phyloP scores from a whole-genome alignment of 1,284 basidiomycete genomes.

The Puccinia hordei region DNA sequence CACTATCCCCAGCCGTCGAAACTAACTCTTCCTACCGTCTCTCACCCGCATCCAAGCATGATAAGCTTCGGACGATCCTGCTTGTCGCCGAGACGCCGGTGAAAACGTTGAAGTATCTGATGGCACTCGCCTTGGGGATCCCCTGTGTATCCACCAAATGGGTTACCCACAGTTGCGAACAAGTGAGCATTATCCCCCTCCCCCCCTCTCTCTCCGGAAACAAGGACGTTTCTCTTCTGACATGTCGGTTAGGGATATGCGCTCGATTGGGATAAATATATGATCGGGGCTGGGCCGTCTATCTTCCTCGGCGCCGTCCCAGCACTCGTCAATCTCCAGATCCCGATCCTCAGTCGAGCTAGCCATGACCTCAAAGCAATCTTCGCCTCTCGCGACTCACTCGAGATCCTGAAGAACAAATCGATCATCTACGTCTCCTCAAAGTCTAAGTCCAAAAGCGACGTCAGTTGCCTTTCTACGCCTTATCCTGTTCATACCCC shows the following conservation, averaged over 20 bases:
- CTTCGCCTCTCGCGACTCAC: not conserved
- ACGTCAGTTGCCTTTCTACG: not conserved
- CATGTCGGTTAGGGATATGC: conserved; percentile 11
- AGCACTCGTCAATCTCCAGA: conserved; percentile 20
- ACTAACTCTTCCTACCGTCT: not conserved
- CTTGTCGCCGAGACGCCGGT: conserved; percentile 68
- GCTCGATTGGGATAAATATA: conserved; percentile 31
- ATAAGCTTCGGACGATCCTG: conserved; percentile 66
- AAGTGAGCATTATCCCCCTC: conserved; percentile 60
- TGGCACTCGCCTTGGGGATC: conserved; percentile 79
- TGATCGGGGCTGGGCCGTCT: conserved; percentile 42
- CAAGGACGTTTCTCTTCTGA: not conserved
- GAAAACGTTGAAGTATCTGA: conserved; percentile 75
- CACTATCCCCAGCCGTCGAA: not conserved
- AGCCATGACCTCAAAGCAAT: not conserved
- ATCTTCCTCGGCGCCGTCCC: conserved; percentile 2
- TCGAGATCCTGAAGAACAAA: conserved; percentile 14
- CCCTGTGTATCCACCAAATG: conserved; percentile 74
- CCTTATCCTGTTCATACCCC: not conserved
- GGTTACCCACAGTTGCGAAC: conserved; percentile 59
- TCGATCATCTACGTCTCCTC: conserved; percentile 5
- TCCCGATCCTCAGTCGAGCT: not conserved
- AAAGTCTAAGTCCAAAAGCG: not conserved
- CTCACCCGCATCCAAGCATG: conserved; percentile 31
- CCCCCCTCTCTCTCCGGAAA: not conserved